These are phyloP conservation scores for Hypoxylon perforatum DNA, from an alignment of 495 filamentous ascomycete species.

Conservation along the genomic window DNA sequence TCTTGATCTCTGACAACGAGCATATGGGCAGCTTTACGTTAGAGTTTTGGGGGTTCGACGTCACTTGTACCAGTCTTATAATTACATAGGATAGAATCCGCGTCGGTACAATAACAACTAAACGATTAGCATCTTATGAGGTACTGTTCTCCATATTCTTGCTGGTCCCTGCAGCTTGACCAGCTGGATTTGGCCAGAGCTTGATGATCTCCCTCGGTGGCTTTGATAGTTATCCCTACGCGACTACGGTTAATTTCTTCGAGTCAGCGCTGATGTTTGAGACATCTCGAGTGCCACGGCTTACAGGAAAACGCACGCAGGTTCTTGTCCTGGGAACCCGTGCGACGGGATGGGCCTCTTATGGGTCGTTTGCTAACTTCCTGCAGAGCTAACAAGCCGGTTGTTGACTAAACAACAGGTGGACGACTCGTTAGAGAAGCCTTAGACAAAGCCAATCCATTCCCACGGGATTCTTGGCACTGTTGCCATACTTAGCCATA, in stretches of 20 bases:
- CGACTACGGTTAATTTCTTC: background rate
- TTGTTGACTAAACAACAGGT: slow-evolving; percentile 15
- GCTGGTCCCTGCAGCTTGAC: too few species aligned
- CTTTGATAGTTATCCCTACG: slow-evolving; percentile 10
- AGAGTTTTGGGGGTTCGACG: slow-evolving; percentile 9
- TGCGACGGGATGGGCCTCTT: slow-evolving; percentile 19
- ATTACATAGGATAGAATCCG: background rate
- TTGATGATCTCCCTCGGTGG: slow-evolving; percentile 10
- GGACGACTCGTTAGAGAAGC: slow-evolving; percentile 10
- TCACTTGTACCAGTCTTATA: slow-evolving; percentile 10
- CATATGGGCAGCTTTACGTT: slow-evolving; percentile 20
- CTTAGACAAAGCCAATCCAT: slow-evolving; percentile 24
- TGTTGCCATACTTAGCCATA: slow-evolving; percentile 24
- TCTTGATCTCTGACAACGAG: slow-evolving; percentile 7
- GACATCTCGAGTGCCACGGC: slow-evolving; percentile 29
- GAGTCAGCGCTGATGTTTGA: background rate
- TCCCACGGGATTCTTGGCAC: slow-evolving; percentile 35
- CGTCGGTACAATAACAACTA: background rate
- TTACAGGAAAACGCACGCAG: slow-evolving; percentile 10
- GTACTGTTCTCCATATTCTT: too few species aligned
- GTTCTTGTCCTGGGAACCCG: slow-evolving; percentile 1
- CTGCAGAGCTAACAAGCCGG: slow-evolving; percentile 22
- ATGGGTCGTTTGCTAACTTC: slow-evolving; percentile 27
- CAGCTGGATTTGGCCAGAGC: too few species aligned
- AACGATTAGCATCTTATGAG: background rate